Evolutionary conservation across 2,329 filamentous ascomycete species (phyloP), one percentile per base, ranked within the genome.

Genomic region (Didymosphaeria variabile): DNA sequence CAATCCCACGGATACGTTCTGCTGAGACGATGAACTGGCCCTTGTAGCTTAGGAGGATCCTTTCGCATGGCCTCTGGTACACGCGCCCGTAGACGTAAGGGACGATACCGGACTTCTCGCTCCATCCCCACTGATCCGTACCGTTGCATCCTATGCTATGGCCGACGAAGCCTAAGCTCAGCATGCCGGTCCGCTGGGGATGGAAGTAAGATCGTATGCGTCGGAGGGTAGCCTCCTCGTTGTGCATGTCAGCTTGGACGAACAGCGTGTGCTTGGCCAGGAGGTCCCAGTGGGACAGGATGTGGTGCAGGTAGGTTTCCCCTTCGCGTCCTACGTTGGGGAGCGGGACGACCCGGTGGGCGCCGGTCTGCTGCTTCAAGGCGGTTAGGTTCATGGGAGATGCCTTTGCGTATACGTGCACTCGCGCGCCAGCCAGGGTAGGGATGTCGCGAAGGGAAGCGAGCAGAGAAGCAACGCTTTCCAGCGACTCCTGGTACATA

Each of bases 1-100:
- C 63, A 9, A 73, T 68, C 1, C 69, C 78, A 0, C 79, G 68
- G 6, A 84, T 79, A 0, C 83, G 73, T 5, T 69, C 70, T 1
- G 79, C 78, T 1, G 80, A 82, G 1, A 77, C 79, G 46, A 83
- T 70, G 68, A 85, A 84, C 58, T 82, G 80, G 7, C 82, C 83
- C 38, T 80, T 79, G 62, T 81, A 81, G 1, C 78, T 79, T 6
- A 83, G 68, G 0, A 80, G 68, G 0, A 80, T 73, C 13, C 67
- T 68, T 5, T 72, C 68, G 61, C 78, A 79, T 15, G 61, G 63
- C 6, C 57, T 19, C 21, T 63, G 57, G 59, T 72, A 66, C 29
- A 62, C 72, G 56, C 26, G 65, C 50, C 51, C 59, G 61, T 71
- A 78, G 56, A 82, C 69, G 60, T 77, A 57, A n/a, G 76, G 72